These are phyloP conservation scores for Microdochium bolleyi DNA, from an alignment of 2,329 filamentous ascomycete species.

Conservation along the genomic window DNA sequence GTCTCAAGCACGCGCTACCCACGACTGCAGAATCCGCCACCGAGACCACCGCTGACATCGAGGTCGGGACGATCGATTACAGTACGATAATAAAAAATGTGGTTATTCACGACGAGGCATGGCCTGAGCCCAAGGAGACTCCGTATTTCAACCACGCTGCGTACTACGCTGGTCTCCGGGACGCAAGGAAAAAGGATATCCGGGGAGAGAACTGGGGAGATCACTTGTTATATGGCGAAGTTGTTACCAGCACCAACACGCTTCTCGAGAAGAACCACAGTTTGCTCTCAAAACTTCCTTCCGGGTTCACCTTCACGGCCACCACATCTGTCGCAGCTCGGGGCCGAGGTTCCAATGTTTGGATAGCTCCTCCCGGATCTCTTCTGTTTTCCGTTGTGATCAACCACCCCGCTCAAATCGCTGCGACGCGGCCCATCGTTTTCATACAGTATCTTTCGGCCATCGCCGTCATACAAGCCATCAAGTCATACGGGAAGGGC, in stretches of 20 bases:
- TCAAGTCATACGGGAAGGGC: constrained; percentile 69
- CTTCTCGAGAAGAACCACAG: constrained; percentile 84
- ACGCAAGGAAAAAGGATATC: constrained; percentile 52
- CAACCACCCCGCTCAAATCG: constrained; percentile 70
- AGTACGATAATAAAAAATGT: constrained; percentile 65
- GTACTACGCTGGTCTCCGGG: constrained; percentile 64
- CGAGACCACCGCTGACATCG: constrained; percentile 15
- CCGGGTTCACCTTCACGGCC: constrained; percentile 81
- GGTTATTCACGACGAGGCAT: constrained; percentile 58
- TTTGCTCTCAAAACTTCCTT: constrained; percentile 67
- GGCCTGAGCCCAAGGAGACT: constrained; percentile 65
- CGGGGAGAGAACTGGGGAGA: constrained; percentile 65
- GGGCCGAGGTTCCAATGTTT: constrained; percentile 86
- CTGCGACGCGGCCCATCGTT: constrained; percentile 68
- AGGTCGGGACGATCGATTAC: constrained; percentile 65
- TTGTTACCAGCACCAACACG: constrained; percentile 90
- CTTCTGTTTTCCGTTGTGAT: constrained; percentile 86
- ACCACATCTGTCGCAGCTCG: constrained; percentile 83
- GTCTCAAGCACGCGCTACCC: constrained; percentile 44
- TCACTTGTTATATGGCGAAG: constrained; percentile 77
- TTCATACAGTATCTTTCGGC: constrained; percentile 93
- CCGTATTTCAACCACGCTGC: constrained; percentile 79
- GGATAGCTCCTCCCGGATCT: constrained; percentile 82
- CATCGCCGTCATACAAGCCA: constrained; percentile 76
- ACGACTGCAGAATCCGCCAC: constrained; percentile 18